phyloP scores from a whole-genome alignment of 257 asterid genomes.

The Gynochthodes officinalis region DNA sequence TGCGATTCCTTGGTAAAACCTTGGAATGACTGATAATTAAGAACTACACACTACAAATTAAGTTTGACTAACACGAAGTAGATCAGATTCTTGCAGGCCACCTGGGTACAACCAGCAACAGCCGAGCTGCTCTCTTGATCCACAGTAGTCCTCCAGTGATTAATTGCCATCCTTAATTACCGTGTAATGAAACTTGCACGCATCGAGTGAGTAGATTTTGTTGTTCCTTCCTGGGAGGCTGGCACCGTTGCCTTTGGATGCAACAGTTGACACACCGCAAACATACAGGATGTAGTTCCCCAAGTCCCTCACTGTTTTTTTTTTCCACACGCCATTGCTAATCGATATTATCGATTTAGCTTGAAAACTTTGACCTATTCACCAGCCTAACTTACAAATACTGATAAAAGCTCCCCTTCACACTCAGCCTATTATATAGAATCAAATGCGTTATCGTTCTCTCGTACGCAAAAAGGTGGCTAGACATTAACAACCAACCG shows the following conservation, averaged over 20 bases:
- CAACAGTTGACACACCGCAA: neutral
- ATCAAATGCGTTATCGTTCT: too few relatives aligned
- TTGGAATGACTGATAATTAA: too few relatives aligned
- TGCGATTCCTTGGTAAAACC: too few relatives aligned
- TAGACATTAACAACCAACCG: neutral
- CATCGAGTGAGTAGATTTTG: neutral
- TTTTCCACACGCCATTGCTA: neutral
- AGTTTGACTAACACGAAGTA: neutral
- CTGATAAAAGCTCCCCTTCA: slow-evolving; percentile 1
- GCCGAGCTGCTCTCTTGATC: neutral
- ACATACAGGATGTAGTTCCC: neutral
- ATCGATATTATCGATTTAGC: neutral
- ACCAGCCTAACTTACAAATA: neutral
- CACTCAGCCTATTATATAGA: neutral
- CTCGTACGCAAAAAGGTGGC: too few relatives aligned
- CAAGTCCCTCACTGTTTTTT: neutral
- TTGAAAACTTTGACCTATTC: neutral
- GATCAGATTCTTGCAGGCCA: neutral
- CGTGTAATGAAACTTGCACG: neutral
- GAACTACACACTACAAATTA: too few relatives aligned
- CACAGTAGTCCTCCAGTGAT: neutral
- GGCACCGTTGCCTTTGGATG: neutral
- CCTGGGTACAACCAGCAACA: neutral
- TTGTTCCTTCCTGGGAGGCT: neutral
- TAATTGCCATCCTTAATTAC: neutral